Percentiles rank a stretch among this genome's conserved stretches.
Evolutionary conservation across 2,329 filamentous ascomycete genomes (phyloP).

Genomic region (Didymella exigua): DNA sequence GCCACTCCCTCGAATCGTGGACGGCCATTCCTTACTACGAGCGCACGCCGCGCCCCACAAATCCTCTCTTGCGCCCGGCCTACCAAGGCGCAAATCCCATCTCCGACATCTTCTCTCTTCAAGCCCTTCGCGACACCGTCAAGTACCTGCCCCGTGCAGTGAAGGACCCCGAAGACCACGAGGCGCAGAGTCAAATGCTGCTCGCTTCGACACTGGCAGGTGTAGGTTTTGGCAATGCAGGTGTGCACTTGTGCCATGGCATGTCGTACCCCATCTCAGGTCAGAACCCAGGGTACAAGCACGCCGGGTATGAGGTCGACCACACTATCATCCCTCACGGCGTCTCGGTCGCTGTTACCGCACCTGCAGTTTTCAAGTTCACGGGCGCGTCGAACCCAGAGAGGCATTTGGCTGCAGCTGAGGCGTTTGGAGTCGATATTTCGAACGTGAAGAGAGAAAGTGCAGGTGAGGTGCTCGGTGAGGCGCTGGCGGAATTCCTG

Average conservation of each 20-base stretch:
- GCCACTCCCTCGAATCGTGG: constrained; percentile 95
- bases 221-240: constrained; percentile 96
- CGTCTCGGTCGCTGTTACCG: constrained; percentile 91
- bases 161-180: constrained; percentile 83
- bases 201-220: constrained; percentile 92
- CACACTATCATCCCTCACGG: constrained; percentile 90
- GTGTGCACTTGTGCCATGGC: constrained; percentile 86
- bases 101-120: constrained; percentile 93
- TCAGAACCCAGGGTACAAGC: constrained; percentile 89
- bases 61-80: constrained; percentile 88
- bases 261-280: constrained; percentile 98
- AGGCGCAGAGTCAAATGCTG: constrained; percentile 95
- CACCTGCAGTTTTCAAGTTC: constrained; percentile 92
- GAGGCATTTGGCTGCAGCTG: constrained; percentile 85
- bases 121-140: constrained; percentile 80
- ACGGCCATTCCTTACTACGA: constrained; percentile 95
- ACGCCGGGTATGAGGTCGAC: constrained; percentile 80
- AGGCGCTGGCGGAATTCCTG: constrained; percentile 82
- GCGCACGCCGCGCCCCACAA: constrained; percentile 79
- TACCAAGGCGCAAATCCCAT: constrained; percentile 99
- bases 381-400: constrained; percentile 91
- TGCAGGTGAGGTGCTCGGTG: constrained; percentile 84
- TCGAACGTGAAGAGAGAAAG: constrained; percentile 85
- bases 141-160: constrained; percentile 92
- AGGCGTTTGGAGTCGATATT: constrained; percentile 88